A percentile compares a stretch with the other conserved stretches of the same genome.
Conservation (phyloP, 805 yeast species). For the Priceomyces melissophilus region DNA sequence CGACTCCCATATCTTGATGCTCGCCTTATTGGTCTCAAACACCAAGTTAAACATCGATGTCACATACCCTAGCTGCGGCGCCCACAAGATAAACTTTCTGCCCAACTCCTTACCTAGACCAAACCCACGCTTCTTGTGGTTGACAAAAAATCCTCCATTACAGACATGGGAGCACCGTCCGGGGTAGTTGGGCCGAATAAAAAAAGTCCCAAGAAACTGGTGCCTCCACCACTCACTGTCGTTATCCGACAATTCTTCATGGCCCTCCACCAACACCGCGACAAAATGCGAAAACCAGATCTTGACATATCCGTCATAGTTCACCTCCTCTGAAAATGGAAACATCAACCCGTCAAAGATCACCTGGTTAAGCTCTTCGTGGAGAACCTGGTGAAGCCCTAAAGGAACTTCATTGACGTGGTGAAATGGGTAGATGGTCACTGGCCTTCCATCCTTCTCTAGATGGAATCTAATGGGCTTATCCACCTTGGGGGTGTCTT, state of each 20-base stretch:
- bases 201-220: conserved; percentile 66
- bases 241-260: conserved; percentile 23
- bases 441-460: conserved; percentile 41
- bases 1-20: conserved; percentile 75
- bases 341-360: conserved; percentile 74
- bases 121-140: conserved; percentile 53
- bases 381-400: conserved; percentile 44
- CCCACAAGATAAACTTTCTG: conserved; percentile 61
- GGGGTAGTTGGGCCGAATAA: conserved; percentile 79
- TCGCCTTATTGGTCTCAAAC: conserved; percentile 74
- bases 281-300: conserved; percentile 70
- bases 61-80: conserved; percentile 72
- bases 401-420: conserved; percentile 47
- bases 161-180: conserved; percentile 87
- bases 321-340: conserved; percentile 48
- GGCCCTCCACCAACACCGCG: conserved; percentile 53
- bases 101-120: conserved; percentile 75
- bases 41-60: conserved; percentile 88
- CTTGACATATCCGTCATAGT: conserved; percentile 48
- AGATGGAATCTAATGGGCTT: conserved; percentile 38
- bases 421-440: conserved; percentile 62
- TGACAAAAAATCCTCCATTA: conserved; percentile 83
- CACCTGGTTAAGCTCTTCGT: conserved; percentile 56
- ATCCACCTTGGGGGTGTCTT: conserved; percentile 25
- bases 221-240: conserved; percentile 36